Evolutionary conservation across 1,284 basidiomycete genomes (phyloP).

Genomic region (Farysia itapuensis): DNA sequence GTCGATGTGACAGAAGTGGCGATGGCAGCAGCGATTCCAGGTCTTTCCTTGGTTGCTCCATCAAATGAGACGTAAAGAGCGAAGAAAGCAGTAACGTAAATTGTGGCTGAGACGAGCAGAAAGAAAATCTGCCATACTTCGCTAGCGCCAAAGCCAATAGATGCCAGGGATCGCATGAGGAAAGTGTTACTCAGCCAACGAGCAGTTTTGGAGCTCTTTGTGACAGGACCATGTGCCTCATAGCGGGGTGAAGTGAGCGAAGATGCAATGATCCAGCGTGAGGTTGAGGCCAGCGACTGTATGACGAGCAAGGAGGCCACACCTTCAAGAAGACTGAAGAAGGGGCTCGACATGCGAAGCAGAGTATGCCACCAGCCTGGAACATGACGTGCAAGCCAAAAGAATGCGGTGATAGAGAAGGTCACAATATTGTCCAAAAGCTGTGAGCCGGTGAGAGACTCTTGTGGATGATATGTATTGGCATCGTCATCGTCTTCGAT

Average conservation of each 20-base stretch:
- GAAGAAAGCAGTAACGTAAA: slow-evolving; percentile 52
- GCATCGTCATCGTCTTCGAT: neutral
- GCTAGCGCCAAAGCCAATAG: slow-evolving; percentile 47
- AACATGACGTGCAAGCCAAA: slow-evolving; percentile 43
- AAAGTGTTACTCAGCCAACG: slow-evolving; percentile 28
- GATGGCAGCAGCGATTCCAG: slow-evolving; percentile 49
- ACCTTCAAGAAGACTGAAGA: slow-evolving; percentile 58
- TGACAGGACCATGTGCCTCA: slow-evolving; percentile 68
- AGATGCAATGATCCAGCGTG: slow-evolving; percentile 62
- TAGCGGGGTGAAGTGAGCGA: slow-evolving; percentile 70
- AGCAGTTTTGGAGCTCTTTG: slow-evolving; percentile 4
- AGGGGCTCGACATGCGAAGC: slow-evolving; percentile 49
- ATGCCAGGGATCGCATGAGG: slow-evolving; percentile 38
- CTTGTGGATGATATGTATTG: slow-evolving; percentile 4
- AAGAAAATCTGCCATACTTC: slow-evolving; percentile 59
- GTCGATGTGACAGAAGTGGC: slow-evolving; percentile 51
- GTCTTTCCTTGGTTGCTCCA: slow-evolving; percentile 45
- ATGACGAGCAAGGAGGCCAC: slow-evolving; percentile 56
- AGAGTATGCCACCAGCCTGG: slow-evolving; percentile 54
- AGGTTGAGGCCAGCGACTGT: slow-evolving; percentile 50
- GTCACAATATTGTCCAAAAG: slow-evolving; percentile 13
- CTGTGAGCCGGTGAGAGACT: slow-evolving; percentile 17
- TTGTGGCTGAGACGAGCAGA: slow-evolving; percentile 50
- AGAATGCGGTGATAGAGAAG: slow-evolving; percentile 26
- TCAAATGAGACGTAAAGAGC: slow-evolving; percentile 55